These are phyloP conservation scores for Bifiguratus adelaidae DNA, from an alignment of 192 early-diverging fungal species.

Conservation along the genomic window DNA sequence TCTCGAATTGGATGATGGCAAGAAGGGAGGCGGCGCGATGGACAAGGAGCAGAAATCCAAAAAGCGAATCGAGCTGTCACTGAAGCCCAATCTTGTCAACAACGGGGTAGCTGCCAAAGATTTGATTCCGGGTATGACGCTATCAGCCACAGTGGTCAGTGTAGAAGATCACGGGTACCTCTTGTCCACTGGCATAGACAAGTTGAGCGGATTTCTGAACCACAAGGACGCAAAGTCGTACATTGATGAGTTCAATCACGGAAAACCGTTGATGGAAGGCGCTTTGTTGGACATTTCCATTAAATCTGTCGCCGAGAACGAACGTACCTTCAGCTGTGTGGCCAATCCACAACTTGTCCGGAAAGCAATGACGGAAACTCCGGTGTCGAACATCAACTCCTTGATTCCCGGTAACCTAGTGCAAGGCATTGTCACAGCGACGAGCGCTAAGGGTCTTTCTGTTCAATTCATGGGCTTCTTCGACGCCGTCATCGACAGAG, in stretches of 20 bases:
- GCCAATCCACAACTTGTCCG: slow-evolving; percentile 48
- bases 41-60: slow-evolving; percentile 24
- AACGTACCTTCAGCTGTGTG: slow-evolving; percentile 54
- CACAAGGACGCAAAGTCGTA: slow-evolving; percentile 54
- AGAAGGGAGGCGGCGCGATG: slow-evolving; percentile 9
- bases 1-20: slow-evolving; percentile 33
- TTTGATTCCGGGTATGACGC: slow-evolving; percentile 54
- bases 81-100: slow-evolving; percentile 76
- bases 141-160: slow-evolving; percentile 64
- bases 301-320: slow-evolving; percentile 43
- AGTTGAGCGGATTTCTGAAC: slow-evolving; percentile 63
- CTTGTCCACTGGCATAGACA: slow-evolving; percentile 59
- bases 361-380: slow-evolving; percentile 21
- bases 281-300: slow-evolving; percentile 64
- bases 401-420: slow-evolving; percentile 74
- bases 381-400: slow-evolving; percentile 51
- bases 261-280: slow-evolving; percentile 54
- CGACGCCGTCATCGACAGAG: slow-evolving; percentile 56
- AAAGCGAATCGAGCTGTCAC: slow-evolving; percentile 60
- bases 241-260: slow-evolving; percentile 45
- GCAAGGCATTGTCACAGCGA: slow-evolving; percentile 47
- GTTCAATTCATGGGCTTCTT: slow-evolving; percentile 79
- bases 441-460: slow-evolving; percentile 53
- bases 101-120: slow-evolving; percentile 49
- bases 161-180: slow-evolving; percentile 94